These are phyloP conservation scores for Lablab purpureus DNA, from an alignment of 306 rosid genomes.

Conservation along the genomic window DNA sequence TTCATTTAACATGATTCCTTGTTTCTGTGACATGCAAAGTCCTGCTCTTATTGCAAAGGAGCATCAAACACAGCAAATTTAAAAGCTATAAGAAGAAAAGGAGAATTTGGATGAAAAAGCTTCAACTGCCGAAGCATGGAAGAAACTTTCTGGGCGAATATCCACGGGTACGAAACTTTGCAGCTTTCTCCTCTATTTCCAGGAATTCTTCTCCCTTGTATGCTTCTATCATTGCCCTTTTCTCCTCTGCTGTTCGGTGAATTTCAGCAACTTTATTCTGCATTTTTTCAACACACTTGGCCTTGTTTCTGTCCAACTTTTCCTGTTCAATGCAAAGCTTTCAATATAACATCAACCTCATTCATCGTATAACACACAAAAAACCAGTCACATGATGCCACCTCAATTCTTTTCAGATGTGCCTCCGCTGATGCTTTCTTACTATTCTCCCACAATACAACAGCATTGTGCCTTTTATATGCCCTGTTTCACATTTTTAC, in stretches of 20 bases:
- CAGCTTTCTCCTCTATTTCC: slow-evolving; percentile 74
- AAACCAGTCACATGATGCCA: not conserved
- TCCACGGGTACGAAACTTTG: slow-evolving; percentile 77
- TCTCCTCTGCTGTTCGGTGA: slow-evolving; percentile 74
- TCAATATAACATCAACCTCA: not conserved
- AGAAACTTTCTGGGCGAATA: slow-evolving; percentile 65
- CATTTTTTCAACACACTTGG: slow-evolving; percentile 66
- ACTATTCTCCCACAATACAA: slow-evolving; percentile 74
- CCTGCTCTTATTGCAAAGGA: slow-evolving; percentile 18
- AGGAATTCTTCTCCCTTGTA: slow-evolving; percentile 63
- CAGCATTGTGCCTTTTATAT: slow-evolving; percentile 61
- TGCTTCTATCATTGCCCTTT: slow-evolving; percentile 74
- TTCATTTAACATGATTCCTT: too few species aligned
- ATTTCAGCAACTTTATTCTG: slow-evolving; percentile 75
- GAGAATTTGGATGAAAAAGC: slow-evolving; percentile 13
- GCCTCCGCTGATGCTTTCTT: slow-evolving; percentile 72
- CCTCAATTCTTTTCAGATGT: slow-evolving; percentile 70
- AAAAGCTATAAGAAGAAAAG: not conserved
- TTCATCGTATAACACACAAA: not conserved
- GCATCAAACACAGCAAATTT: not conserved
- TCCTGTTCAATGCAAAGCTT: slow-evolving; percentile 53
- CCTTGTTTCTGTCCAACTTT: slow-evolving; percentile 73
- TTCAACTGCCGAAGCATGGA: slow-evolving; percentile 52
- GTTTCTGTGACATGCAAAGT: too few species aligned
- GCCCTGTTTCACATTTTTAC: slow-evolving; percentile 60